Evolutionary conservation across 352 stramenopile genomes (phyloP), one percentile per base, ranked within the genome.

Genomic region (Globisporangium uncinulatum): DNA sequence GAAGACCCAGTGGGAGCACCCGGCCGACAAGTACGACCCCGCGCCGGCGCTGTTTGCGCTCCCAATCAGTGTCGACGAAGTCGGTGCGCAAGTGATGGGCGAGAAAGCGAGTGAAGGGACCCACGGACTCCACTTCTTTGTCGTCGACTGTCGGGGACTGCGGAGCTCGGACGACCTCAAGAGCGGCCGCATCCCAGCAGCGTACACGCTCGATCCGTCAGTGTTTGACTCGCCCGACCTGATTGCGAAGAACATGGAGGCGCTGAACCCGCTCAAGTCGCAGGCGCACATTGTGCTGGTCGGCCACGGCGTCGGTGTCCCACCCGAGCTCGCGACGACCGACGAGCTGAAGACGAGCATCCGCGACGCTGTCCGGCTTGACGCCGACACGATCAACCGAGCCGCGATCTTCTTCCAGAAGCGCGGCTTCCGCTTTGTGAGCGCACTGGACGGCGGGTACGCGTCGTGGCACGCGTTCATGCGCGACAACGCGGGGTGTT

Each of bases 381-480:
- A 93, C 24, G 71, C 72, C 0, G 80, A 87, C 51, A 73, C 72
- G 20, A 69, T 93, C 19, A 93, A 93, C 59, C 80, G 84, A 34
- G 83, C 83, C 0, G 78, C 80, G 15, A 61, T 93, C 0, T 90
- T 89, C 24, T 93, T 93, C 62, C 83, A 93, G 63, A 93, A 93
- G 61, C 74, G 74, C 43, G 78, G 73, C 2, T 93, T 93, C 54
- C 80, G 83, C n/a, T 93, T 89, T 56, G 76, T 93, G 39, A 89
- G 83, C 34, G 76, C 65, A 8, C 54, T 93, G 14, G 83, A 93
- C 53, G 83, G 83, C 19, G 83, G 83, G 2, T 93, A 90, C 56
- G 76, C 83, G 11, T 86, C 80, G 6, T 93, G 83, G 83, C 83
- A 93, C 54, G 80, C 83, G n/a, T 91, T 84, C 57, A 87, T 93